Evolutionary conservation across 257 asterid genomes (phyloP), one percentile per base, ranked within the genome.

Genomic region (Leptodermis oblonga): DNA sequence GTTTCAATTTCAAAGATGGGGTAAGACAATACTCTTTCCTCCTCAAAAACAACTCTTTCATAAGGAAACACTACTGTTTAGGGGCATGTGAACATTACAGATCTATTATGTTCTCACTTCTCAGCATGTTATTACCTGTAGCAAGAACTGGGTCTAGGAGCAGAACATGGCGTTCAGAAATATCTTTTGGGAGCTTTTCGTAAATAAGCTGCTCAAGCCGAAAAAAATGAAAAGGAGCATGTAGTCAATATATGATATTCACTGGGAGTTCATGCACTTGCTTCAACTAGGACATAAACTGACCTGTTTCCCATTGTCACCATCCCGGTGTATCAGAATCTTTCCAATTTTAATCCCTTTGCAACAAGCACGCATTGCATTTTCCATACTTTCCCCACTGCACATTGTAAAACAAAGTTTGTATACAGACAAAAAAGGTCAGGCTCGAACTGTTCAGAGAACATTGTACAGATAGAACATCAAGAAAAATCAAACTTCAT

Each of bases 351-450:
- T 94, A 65, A 94, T 91, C 75, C 99, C 97, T 82, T 94, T 94
- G 85, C 99, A 94, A 79, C 99, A 94, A 77, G 99, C 99, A 43
- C 99, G 96, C 67, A 94, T 73, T 60, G 99, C 99, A 53, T 94
- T 94, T 83, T 94, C 99, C 99, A 94, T 94, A 82, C 99, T 91
- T 80, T 94, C 99, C 65, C 99, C 99, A 81, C 99, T 94, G 84
- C 26, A 73, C 36, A 68, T 54, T 71, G 56, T 53, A 77, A 73
- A 69, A 70, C 68, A 70, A 52, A 36, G 26, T 28, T 31, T 37
- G 56, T 55, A 55, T 36, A 55, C 37, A 58, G 23, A 43, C 67
- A 71, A 49, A 55, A 3, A 13, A 11, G 41, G 23, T 63, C 70
- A 22, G 18, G 23, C 39, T 11, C 20, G 59, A 22, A 34, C 34